Conservation (phyloP, 371 early-diverging fungal species). For the Globomyces sp. region DNA sequence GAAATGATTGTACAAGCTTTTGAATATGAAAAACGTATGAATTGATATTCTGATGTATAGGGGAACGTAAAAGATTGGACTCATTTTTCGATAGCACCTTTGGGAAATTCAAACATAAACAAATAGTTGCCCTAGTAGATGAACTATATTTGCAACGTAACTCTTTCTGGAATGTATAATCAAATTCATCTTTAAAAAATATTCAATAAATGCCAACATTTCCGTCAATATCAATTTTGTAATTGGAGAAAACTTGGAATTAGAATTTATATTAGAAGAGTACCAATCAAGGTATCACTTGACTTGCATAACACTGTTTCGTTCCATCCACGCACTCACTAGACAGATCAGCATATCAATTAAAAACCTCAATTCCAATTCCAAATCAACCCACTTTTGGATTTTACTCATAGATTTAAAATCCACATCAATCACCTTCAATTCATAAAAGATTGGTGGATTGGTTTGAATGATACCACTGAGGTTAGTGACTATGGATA, state of each 20-base stretch:
- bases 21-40: conserved; percentile 4
- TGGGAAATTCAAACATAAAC: neutral
- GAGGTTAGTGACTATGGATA: too few relatives aligned
- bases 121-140: neutral
- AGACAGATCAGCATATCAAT: too few relatives aligned
- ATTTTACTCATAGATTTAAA: too few relatives aligned
- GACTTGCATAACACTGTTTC: too few relatives aligned
- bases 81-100: neutral
- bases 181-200: neutral
- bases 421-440: too few relatives aligned
- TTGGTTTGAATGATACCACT: too few relatives aligned
- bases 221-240: neutral
- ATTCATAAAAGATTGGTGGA: too few relatives aligned
- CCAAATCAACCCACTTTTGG: too few relatives aligned
- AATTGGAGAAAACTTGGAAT: neutral
- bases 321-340: too few relatives aligned
- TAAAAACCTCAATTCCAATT: too few relatives aligned
- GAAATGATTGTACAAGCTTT: conserved; percentile 15
- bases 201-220: neutral
- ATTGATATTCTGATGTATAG: too few relatives aligned
- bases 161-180: neutral
- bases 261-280: neutral
- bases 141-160: neutral
- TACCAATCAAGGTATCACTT: neutral
- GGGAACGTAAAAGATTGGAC: neutral